phyloP scores from a whole-genome alignment of 768 basidiomycete genomes.

The Gymnopilus junonius region DNA sequence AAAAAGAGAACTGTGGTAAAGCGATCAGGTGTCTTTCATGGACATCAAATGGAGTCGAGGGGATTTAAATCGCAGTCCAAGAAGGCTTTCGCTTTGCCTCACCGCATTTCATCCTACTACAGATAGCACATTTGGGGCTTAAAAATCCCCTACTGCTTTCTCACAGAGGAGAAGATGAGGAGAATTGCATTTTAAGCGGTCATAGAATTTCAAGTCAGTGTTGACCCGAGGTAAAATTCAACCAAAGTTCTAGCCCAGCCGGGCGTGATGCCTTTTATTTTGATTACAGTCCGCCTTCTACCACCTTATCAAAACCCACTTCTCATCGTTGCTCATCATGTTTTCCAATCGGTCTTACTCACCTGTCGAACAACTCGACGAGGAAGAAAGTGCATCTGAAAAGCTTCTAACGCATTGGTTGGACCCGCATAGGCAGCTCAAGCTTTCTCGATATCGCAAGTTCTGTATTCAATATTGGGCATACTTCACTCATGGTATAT shows the following conservation, averaged over 20 bases:
- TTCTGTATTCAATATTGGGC: constrained; percentile 3
- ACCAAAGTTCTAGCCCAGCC: no score
- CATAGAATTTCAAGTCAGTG: no score
- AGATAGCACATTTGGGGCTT: not conserved
- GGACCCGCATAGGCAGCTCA: not conserved
- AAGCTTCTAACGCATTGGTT: not conserved
- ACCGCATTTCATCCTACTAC: no score
- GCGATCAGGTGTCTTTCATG: not conserved
- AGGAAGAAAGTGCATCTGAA: not conserved
- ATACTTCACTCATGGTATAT: constrained; percentile 5
- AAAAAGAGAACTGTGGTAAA: not conserved
- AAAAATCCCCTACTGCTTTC: no score
- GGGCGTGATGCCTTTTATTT: not conserved
- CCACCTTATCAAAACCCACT: not conserved
- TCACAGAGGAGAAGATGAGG: no score
- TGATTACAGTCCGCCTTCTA: not conserved
- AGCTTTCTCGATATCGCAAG: not conserved
- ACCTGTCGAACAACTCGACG: not conserved
- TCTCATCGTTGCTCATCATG: not conserved
- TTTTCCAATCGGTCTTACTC: not conserved
- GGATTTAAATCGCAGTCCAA: not conserved
- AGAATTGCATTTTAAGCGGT: no score
- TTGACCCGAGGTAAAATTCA: no score
- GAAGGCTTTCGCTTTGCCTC: no score
- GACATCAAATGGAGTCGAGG: not conserved